Percentiles rank a stretch among this genome's conserved stretches.
These are phyloP conservation scores for Pulveroboletus ravenelii DNA, from an alignment of 768 basidiomycete species.

Conservation along the genomic window DNA sequence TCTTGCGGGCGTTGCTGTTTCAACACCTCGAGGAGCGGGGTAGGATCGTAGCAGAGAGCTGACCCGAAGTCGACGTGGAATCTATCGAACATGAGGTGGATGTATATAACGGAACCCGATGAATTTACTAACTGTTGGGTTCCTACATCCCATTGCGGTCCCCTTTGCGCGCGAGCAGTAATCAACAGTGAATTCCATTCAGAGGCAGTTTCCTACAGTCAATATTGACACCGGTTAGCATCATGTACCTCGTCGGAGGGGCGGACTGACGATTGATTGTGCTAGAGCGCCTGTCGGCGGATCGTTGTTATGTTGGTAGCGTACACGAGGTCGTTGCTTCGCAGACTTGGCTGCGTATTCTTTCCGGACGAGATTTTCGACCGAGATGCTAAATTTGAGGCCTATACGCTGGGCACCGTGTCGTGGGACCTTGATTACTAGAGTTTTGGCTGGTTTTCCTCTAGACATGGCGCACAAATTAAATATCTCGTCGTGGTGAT, in stretches of 20 bases:
- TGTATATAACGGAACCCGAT: not conserved
- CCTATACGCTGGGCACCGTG: constrained; percentile 73
- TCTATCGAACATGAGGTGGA: constrained; percentile 32
- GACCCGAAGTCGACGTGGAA: constrained; percentile 75
- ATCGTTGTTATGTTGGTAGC: constrained; percentile 58
- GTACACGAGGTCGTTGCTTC: constrained; percentile 22
- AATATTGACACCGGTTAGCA: not conserved
- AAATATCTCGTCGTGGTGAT: not conserved
- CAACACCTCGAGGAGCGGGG: constrained; percentile 50
- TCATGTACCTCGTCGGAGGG: not conserved
- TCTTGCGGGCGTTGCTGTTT: constrained; percentile 33
- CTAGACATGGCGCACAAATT: constrained; percentile 20
- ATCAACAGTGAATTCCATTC: constrained; percentile 82
- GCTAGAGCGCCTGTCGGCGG: constrained; percentile 39
- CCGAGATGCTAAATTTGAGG: constrained; percentile 54
- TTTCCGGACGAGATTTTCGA: constrained; percentile 50
- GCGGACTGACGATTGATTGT: constrained; percentile 58
- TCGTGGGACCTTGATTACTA: constrained; percentile 65
- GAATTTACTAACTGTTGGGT: constrained; percentile 67
- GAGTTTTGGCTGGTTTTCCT: constrained; percentile 48
- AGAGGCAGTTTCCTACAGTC: constrained; percentile 62
- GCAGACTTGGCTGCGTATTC: constrained; percentile 50
- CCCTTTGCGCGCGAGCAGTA: constrained; percentile 74
- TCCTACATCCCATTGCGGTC: constrained; percentile 85
- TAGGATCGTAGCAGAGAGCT: constrained; percentile 69